These are phyloP conservation scores for Vaccinium myrtillus DNA, from an alignment of 148 eudicot genomes.

Conservation along the genomic window DNA sequence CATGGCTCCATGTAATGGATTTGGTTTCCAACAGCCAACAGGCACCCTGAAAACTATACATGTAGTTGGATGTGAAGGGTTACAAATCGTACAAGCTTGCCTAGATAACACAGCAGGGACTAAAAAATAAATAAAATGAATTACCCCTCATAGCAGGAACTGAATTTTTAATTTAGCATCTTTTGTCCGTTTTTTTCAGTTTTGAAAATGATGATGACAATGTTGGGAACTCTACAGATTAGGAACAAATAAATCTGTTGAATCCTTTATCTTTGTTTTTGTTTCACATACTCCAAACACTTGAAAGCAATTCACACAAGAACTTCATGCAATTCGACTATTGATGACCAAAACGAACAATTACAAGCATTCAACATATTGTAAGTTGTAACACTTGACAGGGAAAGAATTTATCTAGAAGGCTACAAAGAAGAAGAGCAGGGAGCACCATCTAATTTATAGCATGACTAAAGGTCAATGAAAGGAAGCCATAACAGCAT, in stretches of 20 bases:
- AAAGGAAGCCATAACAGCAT: neutral
- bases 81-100: neutral
- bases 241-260: neutral
- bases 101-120: neutral
- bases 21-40: neutral
- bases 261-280: neutral
- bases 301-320: neutral
- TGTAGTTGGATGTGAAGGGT: conserved; percentile 1
- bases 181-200: neutral
- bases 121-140: neutral
- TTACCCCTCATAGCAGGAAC: neutral
- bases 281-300: neutral
- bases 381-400: neutral
- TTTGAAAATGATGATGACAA: neutral
- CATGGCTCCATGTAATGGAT: neutral
- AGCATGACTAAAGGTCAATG: conserved; percentile 5
- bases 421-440: neutral
- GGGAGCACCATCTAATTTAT: neutral
- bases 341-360: neutral
- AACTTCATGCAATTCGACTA: neutral
- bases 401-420: neutral
- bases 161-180: neutral
- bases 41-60: neutral
- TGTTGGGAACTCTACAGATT: neutral
- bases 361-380: neutral